Evolutionary conservation across 1,284 basidiomycete species (phyloP), one percentile per base, ranked within the genome.

Genomic region (Sutorius eximius): DNA sequence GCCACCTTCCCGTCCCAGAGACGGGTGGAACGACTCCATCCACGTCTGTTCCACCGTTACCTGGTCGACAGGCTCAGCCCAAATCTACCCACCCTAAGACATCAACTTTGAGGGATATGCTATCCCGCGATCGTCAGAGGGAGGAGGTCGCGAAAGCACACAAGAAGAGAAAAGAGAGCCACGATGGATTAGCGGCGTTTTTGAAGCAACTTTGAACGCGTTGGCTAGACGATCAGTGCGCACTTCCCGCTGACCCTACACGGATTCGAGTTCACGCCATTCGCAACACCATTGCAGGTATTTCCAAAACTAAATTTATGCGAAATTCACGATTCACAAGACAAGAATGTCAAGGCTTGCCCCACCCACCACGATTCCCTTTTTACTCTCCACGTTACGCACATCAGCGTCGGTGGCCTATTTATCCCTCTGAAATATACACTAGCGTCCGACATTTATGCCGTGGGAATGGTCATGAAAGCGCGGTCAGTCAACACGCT

Each of bases 81-180:
- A 61, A 66, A 34, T 32, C 52, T 6, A 48, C 34, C 34, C 52
- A 51, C 22, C 15, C 49, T 54, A 83, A 81, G 63, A 78, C 76
- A 57, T 61, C 73, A 0, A 77, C 77, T 9, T 65, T 90, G 44
- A 85, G 83, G 65, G 77, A 81, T 40, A 78, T 90, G 73, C 73
- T 90, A 37, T 77, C 77, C 34, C 79, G 79, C 36, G 86, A 85
- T 60, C 80, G 80, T 56, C 75, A 77, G 60, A 75, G 79, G 58
- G 76, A 78, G 56, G 60, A 67, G 68, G 68, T 73, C 65, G 68
- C 67, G 69, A 64, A 65, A 66, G 55, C 56, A n/a, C 58, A 59
- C 36, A 62, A 60, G 43, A 63, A 66, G 52, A 54, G 18, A 45
- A 55, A 58, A 34, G 62, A 66, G 50, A 58, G 59, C 50, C 50